These are phyloP conservation scores for Claviceps sp. DNA, from an alignment of 2,329 filamentous ascomycete genomes.

Conservation along the genomic window DNA sequence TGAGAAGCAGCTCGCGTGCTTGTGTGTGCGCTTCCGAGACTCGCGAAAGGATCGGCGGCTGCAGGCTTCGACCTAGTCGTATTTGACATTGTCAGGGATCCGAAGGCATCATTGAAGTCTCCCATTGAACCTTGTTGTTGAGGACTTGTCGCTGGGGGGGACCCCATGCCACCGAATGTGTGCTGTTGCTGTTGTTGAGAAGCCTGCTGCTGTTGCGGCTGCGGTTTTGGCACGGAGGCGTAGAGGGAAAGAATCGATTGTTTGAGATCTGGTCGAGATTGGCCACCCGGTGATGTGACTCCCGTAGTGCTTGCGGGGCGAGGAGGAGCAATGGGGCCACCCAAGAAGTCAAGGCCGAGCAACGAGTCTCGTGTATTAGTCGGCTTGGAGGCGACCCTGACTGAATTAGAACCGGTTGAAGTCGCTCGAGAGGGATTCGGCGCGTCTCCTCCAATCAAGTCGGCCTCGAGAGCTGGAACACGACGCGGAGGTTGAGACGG, in stretches of 20 bases:
- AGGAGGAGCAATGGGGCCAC: conserved; percentile 56
- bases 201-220: conserved; percentile 38
- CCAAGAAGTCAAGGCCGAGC: conserved; percentile 85
- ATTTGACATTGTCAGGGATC: conserved; percentile 31
- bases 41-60: conserved; percentile 45
- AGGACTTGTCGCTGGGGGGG: conserved; percentile 37
- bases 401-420: conserved; percentile 53
- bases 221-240: conserved; percentile 69
- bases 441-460: conserved; percentile 73
- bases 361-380: conserved; percentile 78
- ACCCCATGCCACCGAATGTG: conserved; percentile 53
- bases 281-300: conserved; percentile 42
- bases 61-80: conserved; percentile 29
- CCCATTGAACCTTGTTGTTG: conserved; percentile 38
- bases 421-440: conserved; percentile 56
- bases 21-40: conserved; percentile 29
- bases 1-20: conserved; percentile 21
- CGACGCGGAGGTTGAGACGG: conserved; percentile 23
- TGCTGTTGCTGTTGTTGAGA: conserved; percentile 22
- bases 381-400: conserved; percentile 45
- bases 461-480: conserved; percentile 40
- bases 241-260: conserved; percentile 96
- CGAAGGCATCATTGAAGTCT: conserved; percentile 65
- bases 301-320: conserved; percentile 72
- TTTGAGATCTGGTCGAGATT: conserved; percentile 84